phyloP scores from a whole-genome alignment of 2,329 filamentous ascomycete genomes.

The Polytolypa hystricis region DNA sequence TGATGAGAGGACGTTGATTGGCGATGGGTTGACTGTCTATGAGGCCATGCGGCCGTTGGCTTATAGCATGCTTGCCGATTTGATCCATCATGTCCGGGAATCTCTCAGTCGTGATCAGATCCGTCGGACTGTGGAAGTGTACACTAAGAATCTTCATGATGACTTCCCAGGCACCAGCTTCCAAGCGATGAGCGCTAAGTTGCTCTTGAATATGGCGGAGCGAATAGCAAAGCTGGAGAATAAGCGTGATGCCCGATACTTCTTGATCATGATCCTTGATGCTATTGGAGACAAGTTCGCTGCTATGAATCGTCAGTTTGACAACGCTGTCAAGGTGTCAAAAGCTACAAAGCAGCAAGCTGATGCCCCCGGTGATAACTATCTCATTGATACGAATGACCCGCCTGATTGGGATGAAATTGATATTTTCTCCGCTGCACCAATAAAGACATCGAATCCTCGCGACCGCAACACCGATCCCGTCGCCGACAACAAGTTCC shows the following conservation, averaged over 20 bases:
- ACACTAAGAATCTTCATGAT: slow-evolving; percentile 91
- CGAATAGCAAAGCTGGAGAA: slow-evolving; percentile 90
- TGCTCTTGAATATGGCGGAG: slow-evolving; percentile 95
- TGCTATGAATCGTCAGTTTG: slow-evolving; percentile 92
- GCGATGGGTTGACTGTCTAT: slow-evolving; percentile 90
- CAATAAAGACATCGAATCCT: slow-evolving; percentile 89
- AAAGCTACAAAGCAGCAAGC: slow-evolving; percentile 60
- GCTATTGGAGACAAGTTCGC: slow-evolving; percentile 98
- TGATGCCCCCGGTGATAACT: slow-evolving; percentile 61
- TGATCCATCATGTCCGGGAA: slow-evolving; percentile 94
- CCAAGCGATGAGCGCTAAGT: slow-evolving; percentile 97
- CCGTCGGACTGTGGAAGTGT: slow-evolving; percentile 88
- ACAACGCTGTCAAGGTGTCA: slow-evolving; percentile 88
- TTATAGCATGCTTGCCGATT: slow-evolving; percentile 95
- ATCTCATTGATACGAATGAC: slow-evolving; percentile 68
- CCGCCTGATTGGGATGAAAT: slow-evolving; percentile 95
- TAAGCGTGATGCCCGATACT: slow-evolving; percentile 88
- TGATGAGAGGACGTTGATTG: slow-evolving; percentile 87
- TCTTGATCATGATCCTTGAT: slow-evolving; percentile 92
- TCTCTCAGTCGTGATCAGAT: slow-evolving; percentile 84
- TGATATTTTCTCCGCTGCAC: slow-evolving; percentile 91
- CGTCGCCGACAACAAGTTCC: slow-evolving; percentile 91
- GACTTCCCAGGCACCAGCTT: slow-evolving; percentile 96
- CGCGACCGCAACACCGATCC: slow-evolving; percentile 82
- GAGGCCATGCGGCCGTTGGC: slow-evolving; percentile 92